Percentiles rank a stretch among this genome's conserved stretches.
Evolutionary conservation across 768 basidiomycete species (phyloP).

Genomic region (Trametes cubensis): DNA sequence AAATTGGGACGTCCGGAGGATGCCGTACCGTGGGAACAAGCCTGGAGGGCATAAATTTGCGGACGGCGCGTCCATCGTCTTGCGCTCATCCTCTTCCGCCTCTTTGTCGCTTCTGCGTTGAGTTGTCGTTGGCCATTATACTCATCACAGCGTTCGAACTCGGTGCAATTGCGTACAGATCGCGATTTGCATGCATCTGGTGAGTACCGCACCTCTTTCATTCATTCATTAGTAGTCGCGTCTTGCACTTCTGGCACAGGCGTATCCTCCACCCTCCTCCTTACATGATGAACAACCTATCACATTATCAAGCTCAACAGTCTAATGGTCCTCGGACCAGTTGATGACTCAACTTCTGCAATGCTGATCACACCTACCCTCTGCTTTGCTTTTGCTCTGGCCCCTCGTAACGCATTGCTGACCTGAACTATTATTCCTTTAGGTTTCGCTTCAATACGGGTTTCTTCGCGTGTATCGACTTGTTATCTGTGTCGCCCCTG

Average conservation of each 20-base stretch:
- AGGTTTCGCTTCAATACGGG: not conserved
- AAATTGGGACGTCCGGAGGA: not conserved
- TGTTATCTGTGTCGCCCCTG: not conserved
- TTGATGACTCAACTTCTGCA: constrained; percentile 30
- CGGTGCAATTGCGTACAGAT: too few relatives aligned
- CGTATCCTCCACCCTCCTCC: not conserved
- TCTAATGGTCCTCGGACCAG: constrained; percentile 27
- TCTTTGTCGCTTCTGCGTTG: not conserved
- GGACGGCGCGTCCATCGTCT: not conserved
- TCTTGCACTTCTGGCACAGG: not conserved
- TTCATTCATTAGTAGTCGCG: not conserved
- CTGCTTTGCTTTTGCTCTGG: not conserved
- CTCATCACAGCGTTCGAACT: too few relatives aligned
- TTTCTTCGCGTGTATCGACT: not conserved
- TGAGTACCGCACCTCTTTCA: not conserved
- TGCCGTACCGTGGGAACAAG: constrained; percentile 7
- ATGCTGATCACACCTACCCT: constrained; percentile 20
- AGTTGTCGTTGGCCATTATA: too few relatives aligned
- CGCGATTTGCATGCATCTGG: not conserved
- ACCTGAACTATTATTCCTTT: not conserved
- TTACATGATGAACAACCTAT: constrained; percentile 26
- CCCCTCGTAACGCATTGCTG: not conserved
- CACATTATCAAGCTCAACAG: constrained; percentile 32
- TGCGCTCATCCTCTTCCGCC: not conserved
- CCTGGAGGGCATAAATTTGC: constrained; percentile 1